Evolutionary conservation across 2,329 filamentous ascomycete species (phyloP).

Genomic region (Verticillium isaacii): DNA sequence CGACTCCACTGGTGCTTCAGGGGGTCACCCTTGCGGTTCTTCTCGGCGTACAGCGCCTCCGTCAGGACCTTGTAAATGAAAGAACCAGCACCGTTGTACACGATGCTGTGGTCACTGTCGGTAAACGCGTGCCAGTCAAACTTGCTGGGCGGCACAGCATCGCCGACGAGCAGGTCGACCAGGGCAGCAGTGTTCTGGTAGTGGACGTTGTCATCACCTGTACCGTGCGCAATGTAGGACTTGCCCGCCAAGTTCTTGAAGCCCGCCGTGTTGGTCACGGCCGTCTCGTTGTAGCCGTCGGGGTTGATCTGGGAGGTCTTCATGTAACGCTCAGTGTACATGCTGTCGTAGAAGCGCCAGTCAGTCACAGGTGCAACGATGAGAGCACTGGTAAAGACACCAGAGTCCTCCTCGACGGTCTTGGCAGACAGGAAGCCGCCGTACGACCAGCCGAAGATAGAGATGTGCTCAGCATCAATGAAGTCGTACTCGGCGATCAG

Average conservation of each 20-base stretch:
- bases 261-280: conserved; percentile 51
- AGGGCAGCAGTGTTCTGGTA: conserved; percentile 62
- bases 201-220: conserved; percentile 68
- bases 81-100: conserved; percentile 48
- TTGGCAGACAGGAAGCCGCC: conserved; percentile 64
- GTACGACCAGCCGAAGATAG: conserved; percentile 66
- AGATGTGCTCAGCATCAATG: conserved; percentile 54
- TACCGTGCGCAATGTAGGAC: conserved; percentile 60
- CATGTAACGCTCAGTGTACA: conserved; percentile 73
- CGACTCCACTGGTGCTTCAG: conserved; percentile 30
- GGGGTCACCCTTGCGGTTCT: conserved; percentile 35
- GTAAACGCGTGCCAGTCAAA: conserved; percentile 62
- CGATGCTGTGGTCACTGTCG: conserved; percentile 59
- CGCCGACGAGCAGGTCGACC: conserved; percentile 55
- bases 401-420: conserved; percentile 57
- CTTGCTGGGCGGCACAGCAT: conserved; percentile 54
- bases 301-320: conserved; percentile 53
- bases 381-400: conserved; percentile 56
- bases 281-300: conserved; percentile 56
- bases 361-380: conserved; percentile 64
- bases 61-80: conserved; percentile 62
- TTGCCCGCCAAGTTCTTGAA: conserved; percentile 59
- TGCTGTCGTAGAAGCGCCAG: conserved; percentile 66
- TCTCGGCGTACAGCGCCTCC: conserved; percentile 56
- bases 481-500: conserved; percentile 44